Percentiles rank a stretch among this genome's conserved stretches.
phyloP scores from a whole-genome alignment of 768 basidiomycete genomes.

The Chlorophyllum brunneum region DNA sequence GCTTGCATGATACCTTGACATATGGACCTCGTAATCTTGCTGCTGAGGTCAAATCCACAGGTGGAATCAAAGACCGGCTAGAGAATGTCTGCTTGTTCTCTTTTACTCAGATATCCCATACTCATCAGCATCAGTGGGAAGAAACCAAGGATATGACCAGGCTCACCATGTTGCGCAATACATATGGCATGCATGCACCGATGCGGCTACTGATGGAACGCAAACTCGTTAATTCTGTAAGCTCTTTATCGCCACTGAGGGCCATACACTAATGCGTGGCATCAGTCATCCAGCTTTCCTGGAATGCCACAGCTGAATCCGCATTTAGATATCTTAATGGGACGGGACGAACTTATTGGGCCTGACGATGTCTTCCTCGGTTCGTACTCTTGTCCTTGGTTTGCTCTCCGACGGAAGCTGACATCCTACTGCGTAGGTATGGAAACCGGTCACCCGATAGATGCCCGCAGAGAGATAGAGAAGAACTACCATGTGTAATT shows the following conservation, averaged over 20 bases:
- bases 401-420: background rate
- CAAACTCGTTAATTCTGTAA: conserved; percentile 73
- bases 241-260: conserved; percentile 21
- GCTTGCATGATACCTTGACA: conserved; percentile 84
- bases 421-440: conserved; percentile 38
- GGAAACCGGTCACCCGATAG: conserved; percentile 45
- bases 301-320: conserved; percentile 69
- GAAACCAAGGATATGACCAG: conserved; percentile 86
- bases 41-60: conserved; percentile 61
- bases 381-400: conserved; percentile 25
- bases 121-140: conserved; percentile 67
- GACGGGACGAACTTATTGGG: conserved; percentile 82
- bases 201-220: conserved; percentile 93
- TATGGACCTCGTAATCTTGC: conserved; percentile 84
- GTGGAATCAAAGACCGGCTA: conserved; percentile 64
- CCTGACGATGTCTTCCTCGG: conserved; percentile 79
- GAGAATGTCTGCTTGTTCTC: conserved; percentile 55
- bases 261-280: background rate
- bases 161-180: conserved; percentile 78
- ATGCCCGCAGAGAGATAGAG: conserved; percentile 67
- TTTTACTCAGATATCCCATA: background rate
- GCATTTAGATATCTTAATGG: conserved; percentile 90
- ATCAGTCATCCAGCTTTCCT: conserved; percentile 65
- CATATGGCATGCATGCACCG: conserved; percentile 86
- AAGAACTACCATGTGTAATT: conserved; percentile 48